phyloP scores from a whole-genome alignment of 2,329 filamentous ascomycete genomes.

The Apiospora rasikravindrae region DNA sequence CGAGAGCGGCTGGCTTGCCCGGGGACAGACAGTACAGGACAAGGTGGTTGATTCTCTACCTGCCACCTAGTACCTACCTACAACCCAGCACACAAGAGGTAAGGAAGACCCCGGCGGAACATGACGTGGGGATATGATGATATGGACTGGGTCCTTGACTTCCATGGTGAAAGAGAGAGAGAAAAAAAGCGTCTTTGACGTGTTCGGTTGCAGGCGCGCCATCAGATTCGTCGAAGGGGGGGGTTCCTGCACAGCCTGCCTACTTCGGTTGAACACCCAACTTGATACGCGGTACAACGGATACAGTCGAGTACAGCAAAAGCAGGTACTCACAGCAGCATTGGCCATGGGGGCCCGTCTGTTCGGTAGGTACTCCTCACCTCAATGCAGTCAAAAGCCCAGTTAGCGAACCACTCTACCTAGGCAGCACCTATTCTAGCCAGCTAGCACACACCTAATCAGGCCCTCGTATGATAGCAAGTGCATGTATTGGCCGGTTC shows the following conservation, averaged over 20 bases:
- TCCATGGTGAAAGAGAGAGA: background rate
- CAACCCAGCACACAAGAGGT: background rate
- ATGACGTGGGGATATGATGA: constrained; percentile 6
- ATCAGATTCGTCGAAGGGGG: constrained; percentile 8
- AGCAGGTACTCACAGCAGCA: background rate
- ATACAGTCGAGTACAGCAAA: background rate
- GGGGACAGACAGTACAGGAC: background rate
- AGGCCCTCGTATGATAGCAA: background rate
- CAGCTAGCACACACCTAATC: background rate
- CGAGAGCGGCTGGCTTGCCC: background rate
- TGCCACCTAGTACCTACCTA: background rate
- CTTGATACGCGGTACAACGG: background rate
- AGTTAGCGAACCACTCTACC: no score
- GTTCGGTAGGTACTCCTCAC: background rate
- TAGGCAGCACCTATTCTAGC: background rate
- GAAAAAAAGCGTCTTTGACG: background rate
- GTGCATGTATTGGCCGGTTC: background rate
- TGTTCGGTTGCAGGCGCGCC: constrained; percentile 7
- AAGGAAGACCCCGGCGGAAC: background rate
- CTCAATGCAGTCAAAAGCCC: background rate
- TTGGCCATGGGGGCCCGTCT: background rate
- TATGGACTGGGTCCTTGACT: background rate
- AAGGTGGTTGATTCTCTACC: background rate
- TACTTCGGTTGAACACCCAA: constrained; percentile 15
- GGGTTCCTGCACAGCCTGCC: background rate